A percentile compares a stretch with the other conserved stretches of the same genome.
These are phyloP conservation scores for Plasmopara muralis DNA, from an alignment of 352 stramenopile genomes.

Conservation along the genomic window DNA sequence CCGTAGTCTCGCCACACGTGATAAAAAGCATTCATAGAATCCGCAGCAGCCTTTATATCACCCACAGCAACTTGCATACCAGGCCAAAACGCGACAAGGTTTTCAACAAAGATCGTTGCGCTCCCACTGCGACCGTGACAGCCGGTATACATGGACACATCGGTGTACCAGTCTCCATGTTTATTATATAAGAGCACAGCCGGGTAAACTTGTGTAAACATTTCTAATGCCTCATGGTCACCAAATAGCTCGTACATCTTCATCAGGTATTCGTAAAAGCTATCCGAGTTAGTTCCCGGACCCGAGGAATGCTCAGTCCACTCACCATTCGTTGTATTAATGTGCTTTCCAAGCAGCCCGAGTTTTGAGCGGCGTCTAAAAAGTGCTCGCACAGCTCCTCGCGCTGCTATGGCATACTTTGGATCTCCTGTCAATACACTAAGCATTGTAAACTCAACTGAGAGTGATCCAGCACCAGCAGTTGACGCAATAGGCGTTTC, in stretches of 20 bases:
- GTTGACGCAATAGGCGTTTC: constrained; percentile 96
- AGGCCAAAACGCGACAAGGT: constrained; percentile 94
- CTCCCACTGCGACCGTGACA: constrained; percentile 35
- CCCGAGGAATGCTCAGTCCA: constrained; percentile 78
- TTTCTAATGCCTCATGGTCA: constrained; percentile 89
- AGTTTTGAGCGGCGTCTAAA: constrained; percentile 69
- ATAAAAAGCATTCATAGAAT: constrained; percentile 93
- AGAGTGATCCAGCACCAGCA: constrained; percentile 93
- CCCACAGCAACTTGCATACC: constrained; percentile 94
- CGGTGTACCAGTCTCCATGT: constrained; percentile 79
- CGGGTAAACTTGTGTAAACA: constrained; percentile 79
- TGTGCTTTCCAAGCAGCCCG: constrained; percentile 94
- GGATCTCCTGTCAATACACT: constrained; percentile 72
- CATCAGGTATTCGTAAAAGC: constrained; percentile 97
- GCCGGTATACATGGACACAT: constrained; percentile 81
- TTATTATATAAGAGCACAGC: constrained; percentile 62
- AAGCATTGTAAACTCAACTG: constrained; percentile 96
- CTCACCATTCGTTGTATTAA: constrained; percentile 87
- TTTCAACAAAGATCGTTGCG: constrained; percentile 66
- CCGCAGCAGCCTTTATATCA: constrained; percentile 72
- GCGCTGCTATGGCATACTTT: constrained; percentile 61
- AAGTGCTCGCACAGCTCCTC: constrained; percentile 63
- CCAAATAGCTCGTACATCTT: constrained; percentile 96
- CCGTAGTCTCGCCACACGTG: constrained; percentile 92
- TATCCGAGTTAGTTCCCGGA: constrained; percentile 93